phyloP scores from a whole-genome alignment of 331 rosid species.

The Pyrus hybrid region DNA sequence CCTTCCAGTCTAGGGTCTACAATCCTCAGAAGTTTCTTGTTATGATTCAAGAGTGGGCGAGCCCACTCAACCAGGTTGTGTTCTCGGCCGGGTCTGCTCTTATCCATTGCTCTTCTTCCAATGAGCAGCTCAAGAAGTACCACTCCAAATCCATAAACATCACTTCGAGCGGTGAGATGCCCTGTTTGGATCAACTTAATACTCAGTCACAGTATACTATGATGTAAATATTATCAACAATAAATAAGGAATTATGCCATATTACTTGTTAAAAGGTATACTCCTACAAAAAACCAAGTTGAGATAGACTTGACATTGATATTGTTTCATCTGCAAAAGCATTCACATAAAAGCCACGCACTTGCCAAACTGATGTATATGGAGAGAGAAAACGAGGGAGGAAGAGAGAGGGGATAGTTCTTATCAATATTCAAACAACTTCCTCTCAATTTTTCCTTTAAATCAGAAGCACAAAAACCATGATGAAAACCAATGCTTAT shows the following conservation, averaged over 20 bases:
- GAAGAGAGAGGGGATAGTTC: background rate
- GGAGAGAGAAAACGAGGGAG: no score
- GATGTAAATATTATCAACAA: background rate
- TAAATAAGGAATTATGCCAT: background rate
- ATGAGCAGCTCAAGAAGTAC: constrained; percentile 87
- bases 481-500: background rate
- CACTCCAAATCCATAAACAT: constrained; percentile 92
- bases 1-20: constrained; percentile 86
- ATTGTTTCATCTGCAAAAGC: background rate
- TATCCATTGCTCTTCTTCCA: constrained; percentile 86
- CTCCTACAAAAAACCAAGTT: background rate
- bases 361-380: no score
- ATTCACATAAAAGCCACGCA: background rate
- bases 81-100: constrained; percentile 90
- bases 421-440: background rate
- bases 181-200: constrained; percentile 43
- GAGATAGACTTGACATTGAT: background rate
- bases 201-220: constrained; percentile 11
- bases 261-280: background rate
- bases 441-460: background rate
- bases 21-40: constrained; percentile 57
- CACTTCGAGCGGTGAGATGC: constrained; percentile 87
- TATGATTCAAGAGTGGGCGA: constrained; percentile 74
- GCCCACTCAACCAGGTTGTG: constrained; percentile 97
- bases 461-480: background rate